Percentiles rank a stretch among this genome's conserved stretches.
Evolutionary conservation across 2,329 filamentous ascomycete species (phyloP).

Genomic region (Chaetomium strumarium): DNA sequence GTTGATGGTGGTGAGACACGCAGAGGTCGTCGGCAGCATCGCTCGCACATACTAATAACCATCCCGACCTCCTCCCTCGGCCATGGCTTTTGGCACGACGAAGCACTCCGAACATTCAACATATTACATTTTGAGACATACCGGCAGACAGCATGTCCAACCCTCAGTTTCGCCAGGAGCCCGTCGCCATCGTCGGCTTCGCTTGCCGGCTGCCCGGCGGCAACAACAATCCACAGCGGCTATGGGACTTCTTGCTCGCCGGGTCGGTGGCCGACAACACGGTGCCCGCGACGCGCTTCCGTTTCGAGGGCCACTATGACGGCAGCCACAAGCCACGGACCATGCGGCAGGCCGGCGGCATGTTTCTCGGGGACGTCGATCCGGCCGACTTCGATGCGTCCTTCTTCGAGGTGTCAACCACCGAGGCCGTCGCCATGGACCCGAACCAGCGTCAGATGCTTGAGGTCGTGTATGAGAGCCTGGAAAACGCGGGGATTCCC

Average conservation of each 20-base stretch:
- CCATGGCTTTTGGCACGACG: no score
- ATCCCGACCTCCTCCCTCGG: no score
- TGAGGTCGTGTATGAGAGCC: conserved; percentile 32
- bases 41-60: no score
- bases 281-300: conserved; percentile 30
- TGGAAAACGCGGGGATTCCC: conserved; percentile 30
- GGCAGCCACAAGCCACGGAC: conserved; percentile 31
- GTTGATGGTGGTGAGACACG: no score
- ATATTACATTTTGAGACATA: no score
- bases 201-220: conserved; percentile 38
- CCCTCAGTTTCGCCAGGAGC: conserved; percentile 16
- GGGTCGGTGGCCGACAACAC: conserved; percentile 30
- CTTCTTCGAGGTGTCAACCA: conserved; percentile 31
- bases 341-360: conserved; percentile 23
- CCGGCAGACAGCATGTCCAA: background rate
- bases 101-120: no score
- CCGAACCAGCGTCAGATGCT: conserved; percentile 30
- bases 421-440: conserved; percentile 32
- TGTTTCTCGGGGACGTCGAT: conserved; percentile 13
- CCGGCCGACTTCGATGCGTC: conserved; percentile 31
- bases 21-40: no score
- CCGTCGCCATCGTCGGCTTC: conserved; percentile 39
- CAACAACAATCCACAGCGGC: conserved; percentile 28
- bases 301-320: conserved; percentile 33
- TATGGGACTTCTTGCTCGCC: conserved; percentile 34